Conservation (phyloP, 805 yeast genomes). For the Yamadazyma kitorensis region DNA sequence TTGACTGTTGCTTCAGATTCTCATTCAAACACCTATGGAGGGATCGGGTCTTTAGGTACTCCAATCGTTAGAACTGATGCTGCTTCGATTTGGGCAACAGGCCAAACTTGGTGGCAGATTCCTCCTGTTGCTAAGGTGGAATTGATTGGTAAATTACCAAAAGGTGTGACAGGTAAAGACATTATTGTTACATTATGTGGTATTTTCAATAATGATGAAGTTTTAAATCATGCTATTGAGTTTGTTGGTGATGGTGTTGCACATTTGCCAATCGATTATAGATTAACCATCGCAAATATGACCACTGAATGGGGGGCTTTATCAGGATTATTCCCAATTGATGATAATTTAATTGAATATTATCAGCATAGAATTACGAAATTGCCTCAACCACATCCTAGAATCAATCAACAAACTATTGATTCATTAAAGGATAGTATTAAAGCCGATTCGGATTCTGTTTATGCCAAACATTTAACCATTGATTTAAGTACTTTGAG, state of each 20-base stretch:
- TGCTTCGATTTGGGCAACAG: constrained; percentile 99
- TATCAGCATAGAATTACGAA: constrained; percentile 60
- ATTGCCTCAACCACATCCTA: constrained; percentile 75
- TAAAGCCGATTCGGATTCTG: constrained; percentile 71
- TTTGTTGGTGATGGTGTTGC: constrained; percentile 81
- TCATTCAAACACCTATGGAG: constrained; percentile 97
- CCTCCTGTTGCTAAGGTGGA: constrained; percentile 98
- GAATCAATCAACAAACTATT: constrained; percentile 66
- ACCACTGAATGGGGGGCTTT: constrained; percentile 99
- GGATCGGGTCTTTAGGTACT: constrained; percentile 92
- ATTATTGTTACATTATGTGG: constrained; percentile 97
- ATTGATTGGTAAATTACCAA: constrained; percentile 73
- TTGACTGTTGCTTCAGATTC: constrained; percentile 96
- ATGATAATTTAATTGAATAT: constrained; percentile 71
- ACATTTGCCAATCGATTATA: constrained; percentile 70
- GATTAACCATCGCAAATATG: constrained; percentile 94
- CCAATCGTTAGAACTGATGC: constrained; percentile 99
- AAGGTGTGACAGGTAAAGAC: constrained; percentile 93
- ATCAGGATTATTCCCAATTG: constrained; percentile 97
- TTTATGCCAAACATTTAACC: constrained; percentile 82
- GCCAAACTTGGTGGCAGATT: constrained; percentile 99
- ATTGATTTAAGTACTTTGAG: constrained; percentile 78
- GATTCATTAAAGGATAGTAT: constrained; percentile 44
- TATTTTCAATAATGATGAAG: constrained; percentile 86
- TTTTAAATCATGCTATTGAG: constrained; percentile 89